These are phyloP conservation scores for Fusarium nygamai DNA, from an alignment of 2,329 filamentous ascomycete genomes.

Conservation along the genomic window DNA sequence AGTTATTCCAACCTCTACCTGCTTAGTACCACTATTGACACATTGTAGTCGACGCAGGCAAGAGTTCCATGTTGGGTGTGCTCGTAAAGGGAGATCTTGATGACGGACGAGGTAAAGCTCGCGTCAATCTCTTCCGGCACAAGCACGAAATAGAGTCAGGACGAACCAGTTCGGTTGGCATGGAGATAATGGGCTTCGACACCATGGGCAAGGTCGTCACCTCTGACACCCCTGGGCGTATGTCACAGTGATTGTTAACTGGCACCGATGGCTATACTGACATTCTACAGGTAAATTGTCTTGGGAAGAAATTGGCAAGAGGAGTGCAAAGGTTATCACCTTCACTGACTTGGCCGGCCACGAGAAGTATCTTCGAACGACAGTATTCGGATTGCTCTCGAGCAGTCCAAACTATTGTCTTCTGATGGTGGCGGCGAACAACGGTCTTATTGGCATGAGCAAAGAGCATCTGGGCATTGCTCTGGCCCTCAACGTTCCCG, in stretches of 20 bases:
- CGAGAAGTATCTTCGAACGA: constrained; percentile 93
- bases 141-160: constrained; percentile 98
- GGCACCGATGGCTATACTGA: constrained; percentile 17
- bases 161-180: constrained; percentile 93
- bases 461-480: constrained; percentile 98
- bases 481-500: constrained; percentile 91
- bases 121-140: constrained; percentile 95
- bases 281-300: constrained; percentile 69
- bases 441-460: constrained; percentile 96
- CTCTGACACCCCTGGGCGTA: constrained; percentile 83
- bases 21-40: constrained; percentile 18
- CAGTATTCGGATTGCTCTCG: constrained; percentile 92
- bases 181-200: constrained; percentile 99
- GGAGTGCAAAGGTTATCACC: constrained; percentile 94
- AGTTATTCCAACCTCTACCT: constrained; percentile 30
- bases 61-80: constrained; percentile 95
- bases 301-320: constrained; percentile 97
- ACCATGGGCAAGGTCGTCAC: constrained; percentile 83
- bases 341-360: constrained; percentile 97
- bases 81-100: constrained; percentile 95
- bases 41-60: constrained; percentile 87
- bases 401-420: constrained; percentile 97
- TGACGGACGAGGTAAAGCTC: constrained; percentile 91
- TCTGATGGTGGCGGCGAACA: constrained; percentile 98
- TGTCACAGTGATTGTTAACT: constrained; percentile 46